A percentile compares a stretch with the other conserved stretches of the same genome.
Conservation (phyloP, 805 yeast genomes). For the Saturnispora saitoi region DNA sequence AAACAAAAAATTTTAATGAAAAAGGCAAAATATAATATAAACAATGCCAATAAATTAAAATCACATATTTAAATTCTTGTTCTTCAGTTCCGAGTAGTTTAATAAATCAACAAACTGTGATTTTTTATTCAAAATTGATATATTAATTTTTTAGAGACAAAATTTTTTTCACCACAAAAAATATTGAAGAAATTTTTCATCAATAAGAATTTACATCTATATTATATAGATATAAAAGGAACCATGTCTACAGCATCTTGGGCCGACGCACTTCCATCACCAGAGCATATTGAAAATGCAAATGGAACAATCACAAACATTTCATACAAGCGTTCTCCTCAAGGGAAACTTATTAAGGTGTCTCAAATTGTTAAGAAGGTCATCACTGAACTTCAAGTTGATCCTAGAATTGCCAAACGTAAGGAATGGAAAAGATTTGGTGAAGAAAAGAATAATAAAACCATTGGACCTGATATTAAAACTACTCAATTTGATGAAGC, state of each 20-base stretch:
- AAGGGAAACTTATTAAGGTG: constrained; percentile 78
- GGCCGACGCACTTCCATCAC: constrained; percentile 64
- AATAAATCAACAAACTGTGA: not conserved
- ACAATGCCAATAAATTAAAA: too few relatives aligned
- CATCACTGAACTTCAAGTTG: constrained; percentile 70
- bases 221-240: not conserved
- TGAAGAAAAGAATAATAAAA: constrained; percentile 53
- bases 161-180: not conserved
- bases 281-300: constrained; percentile 65
- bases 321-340: constrained; percentile 62
- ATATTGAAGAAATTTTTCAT: not conserved
- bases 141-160: not conserved
- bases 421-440: constrained; percentile 87
- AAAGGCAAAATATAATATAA: too few relatives aligned
- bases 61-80: too few relatives aligned
- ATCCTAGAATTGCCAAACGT: constrained; percentile 80
- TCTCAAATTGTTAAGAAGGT: constrained; percentile 79
- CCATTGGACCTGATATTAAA: constrained; percentile 80
- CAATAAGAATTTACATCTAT: not conserved
- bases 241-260: constrained; percentile 26
- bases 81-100: too few relatives aligned
- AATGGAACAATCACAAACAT: constrained; percentile 90
- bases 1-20: too few relatives aligned
- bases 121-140: not conserved
- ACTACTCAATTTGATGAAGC: constrained; percentile 87